Conservation (phyloP, 306 rosid genomes). For the Sophora flavescens region DNA sequence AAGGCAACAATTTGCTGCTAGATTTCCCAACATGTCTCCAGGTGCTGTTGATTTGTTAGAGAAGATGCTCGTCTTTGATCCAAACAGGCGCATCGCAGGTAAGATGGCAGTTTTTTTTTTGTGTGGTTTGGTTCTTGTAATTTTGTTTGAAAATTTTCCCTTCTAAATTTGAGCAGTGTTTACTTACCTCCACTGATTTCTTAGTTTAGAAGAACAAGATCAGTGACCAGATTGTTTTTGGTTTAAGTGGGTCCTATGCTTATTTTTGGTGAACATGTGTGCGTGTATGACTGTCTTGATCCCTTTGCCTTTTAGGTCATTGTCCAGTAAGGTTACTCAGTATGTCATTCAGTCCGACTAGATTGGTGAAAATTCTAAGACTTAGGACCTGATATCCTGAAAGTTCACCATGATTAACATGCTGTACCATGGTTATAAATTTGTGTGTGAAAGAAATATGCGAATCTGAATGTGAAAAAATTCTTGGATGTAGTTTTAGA, state of each 20-base stretch:
- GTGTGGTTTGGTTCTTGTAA: neutral
- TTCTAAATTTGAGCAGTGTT: neutral
- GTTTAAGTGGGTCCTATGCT: neutral
- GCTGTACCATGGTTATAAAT: neutral
- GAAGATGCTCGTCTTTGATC: conserved; percentile 93
- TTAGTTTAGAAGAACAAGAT: conserved; percentile 25
- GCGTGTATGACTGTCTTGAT: neutral
- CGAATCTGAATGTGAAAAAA: neutral
- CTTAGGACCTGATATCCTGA: neutral
- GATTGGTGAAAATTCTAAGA: neutral
- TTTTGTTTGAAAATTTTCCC: neutral
- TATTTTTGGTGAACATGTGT: neutral
- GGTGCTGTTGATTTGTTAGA: conserved; percentile 85
- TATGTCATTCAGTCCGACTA: neutral
- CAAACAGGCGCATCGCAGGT: conserved; percentile 94
- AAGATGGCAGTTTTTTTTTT: conserved; percentile 33
- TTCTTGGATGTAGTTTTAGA: neutral
- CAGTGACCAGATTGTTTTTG: conserved; percentile 1
- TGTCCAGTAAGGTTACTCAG: neutral
- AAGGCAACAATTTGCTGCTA: conserved; percentile 67
- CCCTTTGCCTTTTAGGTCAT: neutral
- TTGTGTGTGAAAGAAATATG: neutral
- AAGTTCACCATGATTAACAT: conserved; percentile 17
- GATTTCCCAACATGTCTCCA: conserved; percentile 79
- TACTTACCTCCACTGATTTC: conserved; percentile 5